Percentiles rank a stretch among this genome's conserved stretches.
phyloP scores from a whole-genome alignment of 805 yeast genomes.

The Metschnikowia orientalis region DNA sequence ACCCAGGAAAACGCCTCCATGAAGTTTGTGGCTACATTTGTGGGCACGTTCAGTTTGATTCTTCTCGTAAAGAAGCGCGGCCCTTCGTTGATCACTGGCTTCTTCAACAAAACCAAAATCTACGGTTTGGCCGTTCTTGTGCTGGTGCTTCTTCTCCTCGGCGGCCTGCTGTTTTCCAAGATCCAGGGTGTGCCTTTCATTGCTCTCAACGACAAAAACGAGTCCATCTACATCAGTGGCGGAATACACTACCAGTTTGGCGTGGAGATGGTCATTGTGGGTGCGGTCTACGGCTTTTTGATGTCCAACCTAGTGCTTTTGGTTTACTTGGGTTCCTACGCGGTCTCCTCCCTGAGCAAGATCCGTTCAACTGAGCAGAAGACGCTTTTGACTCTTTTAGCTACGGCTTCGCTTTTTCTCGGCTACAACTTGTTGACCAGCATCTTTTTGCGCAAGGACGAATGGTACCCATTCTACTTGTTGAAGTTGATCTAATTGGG shows the following conservation, averaged over 20 bases:
- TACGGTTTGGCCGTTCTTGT: slow-evolving; percentile 29
- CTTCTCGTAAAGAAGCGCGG: slow-evolving; percentile 47
- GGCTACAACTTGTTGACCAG: slow-evolving; percentile 44
- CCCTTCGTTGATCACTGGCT: slow-evolving; percentile 20
- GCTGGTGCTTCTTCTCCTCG: slow-evolving; percentile 42
- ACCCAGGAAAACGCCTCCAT: slow-evolving; percentile 36
- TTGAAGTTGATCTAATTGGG: slow-evolving; percentile 25
- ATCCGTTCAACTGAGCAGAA: slow-evolving; percentile 19
- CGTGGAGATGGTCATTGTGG: slow-evolving; percentile 54
- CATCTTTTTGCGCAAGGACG: slow-evolving; percentile 44
- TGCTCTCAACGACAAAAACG: slow-evolving; percentile 46
- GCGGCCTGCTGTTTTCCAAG: slow-evolving; percentile 63
- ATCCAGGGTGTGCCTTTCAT: slow-evolving; percentile 62
- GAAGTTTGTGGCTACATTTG: slow-evolving; percentile 45
- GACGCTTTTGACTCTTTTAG: slow-evolving; percentile 18
- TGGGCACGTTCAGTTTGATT: slow-evolving; percentile 41
- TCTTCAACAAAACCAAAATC: slow-evolving; percentile 20
- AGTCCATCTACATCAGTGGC: slow-evolving; percentile 57
- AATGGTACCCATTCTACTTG: slow-evolving; percentile 43
- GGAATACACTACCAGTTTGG: slow-evolving; percentile 71
- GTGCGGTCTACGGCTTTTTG: slow-evolving; percentile 46
- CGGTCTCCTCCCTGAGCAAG: slow-evolving; percentile 17
- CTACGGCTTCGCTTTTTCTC: slow-evolving; percentile 26
- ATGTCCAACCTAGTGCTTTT: slow-evolving; percentile 39
- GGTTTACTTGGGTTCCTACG: slow-evolving; percentile 33